A percentile compares a stretch with the other conserved stretches of the same genome.
These are phyloP conservation scores for Hanseniaspora thailandica DNA, from an alignment of 805 yeast species.

Conservation along the genomic window DNA sequence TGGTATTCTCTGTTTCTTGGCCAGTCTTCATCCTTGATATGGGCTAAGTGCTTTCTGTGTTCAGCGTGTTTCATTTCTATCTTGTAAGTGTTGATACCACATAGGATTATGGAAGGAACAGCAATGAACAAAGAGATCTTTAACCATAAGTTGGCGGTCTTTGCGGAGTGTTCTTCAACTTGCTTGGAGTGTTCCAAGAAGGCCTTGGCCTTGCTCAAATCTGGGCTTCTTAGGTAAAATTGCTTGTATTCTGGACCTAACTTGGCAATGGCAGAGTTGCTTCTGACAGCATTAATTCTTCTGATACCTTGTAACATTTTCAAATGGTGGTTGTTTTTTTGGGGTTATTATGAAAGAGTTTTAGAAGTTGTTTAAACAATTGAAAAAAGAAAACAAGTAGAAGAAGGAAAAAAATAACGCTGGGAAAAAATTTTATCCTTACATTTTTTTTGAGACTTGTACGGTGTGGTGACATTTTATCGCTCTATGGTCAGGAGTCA, in stretches of 20 bases:
- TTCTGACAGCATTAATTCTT: background rate
- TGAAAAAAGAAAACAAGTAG: too few relatives aligned
- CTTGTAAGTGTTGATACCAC: conserved; percentile 70
- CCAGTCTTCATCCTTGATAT: conserved; percentile 79
- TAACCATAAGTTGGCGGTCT: conserved; percentile 71
- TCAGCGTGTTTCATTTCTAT: conserved; percentile 81
- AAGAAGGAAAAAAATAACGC: background rate
- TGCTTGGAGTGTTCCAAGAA: conserved; percentile 52
- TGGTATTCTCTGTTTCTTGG: conserved; percentile 83
- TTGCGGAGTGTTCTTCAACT: conserved; percentile 65
- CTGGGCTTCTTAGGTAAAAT: conserved; percentile 18
- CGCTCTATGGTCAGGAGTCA: too few relatives aligned
- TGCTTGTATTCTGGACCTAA: background rate
- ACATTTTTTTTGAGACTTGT: too few relatives aligned
- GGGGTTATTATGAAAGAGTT: background rate
- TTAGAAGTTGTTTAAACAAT: background rate
- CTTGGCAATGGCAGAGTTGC: background rate
- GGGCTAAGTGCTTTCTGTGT: conserved; percentile 66
- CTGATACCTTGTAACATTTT: background rate
- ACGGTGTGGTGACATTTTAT: too few relatives aligned
- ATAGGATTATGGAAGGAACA: conserved; percentile 63
- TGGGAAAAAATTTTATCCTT: background rate
- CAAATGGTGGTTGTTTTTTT: too few relatives aligned
- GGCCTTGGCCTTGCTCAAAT: conserved; percentile 53
- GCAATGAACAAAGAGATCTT: conserved; percentile 72